A percentile compares a stretch with the other conserved stretches of the same genome.
Evolutionary conservation across 2,329 filamentous ascomycete species (phyloP).

Genomic region (Xylariomycetidae sp.): DNA sequence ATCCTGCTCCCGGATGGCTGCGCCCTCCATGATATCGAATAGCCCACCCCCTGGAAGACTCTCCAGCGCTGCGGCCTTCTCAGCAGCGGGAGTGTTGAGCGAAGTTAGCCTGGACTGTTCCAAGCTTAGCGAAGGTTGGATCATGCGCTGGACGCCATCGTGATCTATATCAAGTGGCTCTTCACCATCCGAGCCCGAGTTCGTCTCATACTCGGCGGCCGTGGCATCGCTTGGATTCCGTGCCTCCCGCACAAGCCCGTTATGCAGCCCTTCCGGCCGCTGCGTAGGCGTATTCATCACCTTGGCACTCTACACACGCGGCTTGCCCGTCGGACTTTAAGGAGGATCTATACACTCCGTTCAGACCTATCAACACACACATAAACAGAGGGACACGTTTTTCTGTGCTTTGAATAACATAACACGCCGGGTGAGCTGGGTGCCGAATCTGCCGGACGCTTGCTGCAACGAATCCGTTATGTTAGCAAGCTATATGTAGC

Average conservation of each 20-base stretch:
- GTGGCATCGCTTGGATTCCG: too few species aligned
- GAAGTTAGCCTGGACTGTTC: conserved; percentile 52
- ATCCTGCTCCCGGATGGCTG: conserved; percentile 18
- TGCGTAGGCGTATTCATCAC: conserved; percentile 14
- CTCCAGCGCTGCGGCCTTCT: conserved; percentile 54
- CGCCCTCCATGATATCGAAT: conserved; percentile 30
- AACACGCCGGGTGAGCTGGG: too few species aligned
- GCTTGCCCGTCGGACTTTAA: too few species aligned
- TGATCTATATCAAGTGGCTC: conserved; percentile 39
- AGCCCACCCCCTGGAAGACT: conserved; percentile 31
- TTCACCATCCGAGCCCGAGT: conserved; percentile 31
- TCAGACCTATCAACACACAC: too few species aligned
- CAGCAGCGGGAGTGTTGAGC: conserved; percentile 49
- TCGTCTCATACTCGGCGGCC: too few species aligned
- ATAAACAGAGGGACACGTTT: too few species aligned
- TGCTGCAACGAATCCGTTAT: too few species aligned
- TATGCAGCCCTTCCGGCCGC: conserved; percentile 12
- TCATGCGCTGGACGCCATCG: conserved; percentile 55
- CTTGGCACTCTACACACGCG: too few species aligned
- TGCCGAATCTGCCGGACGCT: too few species aligned
- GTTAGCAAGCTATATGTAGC: too few species aligned
- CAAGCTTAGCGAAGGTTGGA: conserved; percentile 55
- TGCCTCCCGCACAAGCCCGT: conserved; percentile 13
- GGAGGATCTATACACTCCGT: too few species aligned
- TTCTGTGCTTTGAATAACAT: too few species aligned